These are phyloP conservation scores for Pleurotus citrinopileatus DNA, from an alignment of 768 basidiomycete genomes.

Conservation along the genomic window DNA sequence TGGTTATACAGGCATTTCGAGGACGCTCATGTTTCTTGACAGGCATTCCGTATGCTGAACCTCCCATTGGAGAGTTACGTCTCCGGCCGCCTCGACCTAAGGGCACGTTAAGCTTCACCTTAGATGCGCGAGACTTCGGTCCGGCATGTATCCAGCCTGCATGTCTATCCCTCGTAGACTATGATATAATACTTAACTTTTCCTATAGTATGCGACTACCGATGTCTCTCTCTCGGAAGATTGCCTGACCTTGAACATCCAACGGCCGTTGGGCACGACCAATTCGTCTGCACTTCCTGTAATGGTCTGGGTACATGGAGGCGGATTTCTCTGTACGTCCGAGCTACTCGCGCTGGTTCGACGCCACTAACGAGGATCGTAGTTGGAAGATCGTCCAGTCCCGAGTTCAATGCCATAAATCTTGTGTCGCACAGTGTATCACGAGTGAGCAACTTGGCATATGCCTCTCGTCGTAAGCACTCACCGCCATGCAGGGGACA, in stretches of 20 bases:
- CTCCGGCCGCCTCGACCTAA: background rate
- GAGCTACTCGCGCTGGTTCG: background rate
- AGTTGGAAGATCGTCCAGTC: slow-evolving; percentile 16
- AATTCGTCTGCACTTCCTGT: slow-evolving; percentile 31
- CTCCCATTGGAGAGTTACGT: background rate
- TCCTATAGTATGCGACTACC: too few relatives aligned
- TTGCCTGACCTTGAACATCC: slow-evolving; percentile 44
- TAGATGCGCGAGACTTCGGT: slow-evolving; percentile 23
- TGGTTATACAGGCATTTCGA: background rate
- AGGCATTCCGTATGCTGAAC: background rate
- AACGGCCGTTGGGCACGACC: slow-evolving; percentile 26
- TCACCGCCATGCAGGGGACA: slow-evolving; percentile 19
- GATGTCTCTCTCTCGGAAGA: slow-evolving; percentile 34
- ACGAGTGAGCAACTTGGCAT: slow-evolving; percentile 14
- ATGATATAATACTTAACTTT: too few relatives aligned
- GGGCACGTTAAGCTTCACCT: slow-evolving; percentile 9
- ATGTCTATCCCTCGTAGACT: background rate
- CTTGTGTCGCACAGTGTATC: slow-evolving; percentile 21
- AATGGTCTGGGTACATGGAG: slow-evolving; percentile 34
- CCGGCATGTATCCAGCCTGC: slow-evolving; percentile 21
- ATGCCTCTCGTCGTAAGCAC: background rate
- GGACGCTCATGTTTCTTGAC: background rate
- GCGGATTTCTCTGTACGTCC: slow-evolving; percentile 12
- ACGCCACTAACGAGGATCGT: background rate
- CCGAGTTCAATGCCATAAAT: slow-evolving; percentile 24